Evolutionary conservation across 148 eudicot genomes (phyloP), one percentile per base, ranked within the genome.

Genomic region (Drosera capensis): DNA sequence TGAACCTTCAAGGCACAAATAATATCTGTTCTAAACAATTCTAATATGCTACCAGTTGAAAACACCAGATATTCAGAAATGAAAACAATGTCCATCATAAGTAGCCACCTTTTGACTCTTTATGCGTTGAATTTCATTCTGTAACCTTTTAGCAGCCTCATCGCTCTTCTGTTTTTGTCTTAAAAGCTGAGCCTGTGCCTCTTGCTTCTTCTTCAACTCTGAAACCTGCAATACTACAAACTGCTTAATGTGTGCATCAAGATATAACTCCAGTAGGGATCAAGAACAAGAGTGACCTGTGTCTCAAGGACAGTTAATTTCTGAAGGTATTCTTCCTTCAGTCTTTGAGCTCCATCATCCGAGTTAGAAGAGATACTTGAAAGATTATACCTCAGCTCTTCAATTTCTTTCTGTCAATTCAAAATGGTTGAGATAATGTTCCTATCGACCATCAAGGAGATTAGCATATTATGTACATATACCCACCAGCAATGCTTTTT

Each of bases 131-230:
- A 92, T 92, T 62, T 92, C 99, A 53, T 92, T 95, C 43, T 85
- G 95, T 29, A 92, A 66, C 48, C 88, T 56, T 53, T 59, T 92
- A 40, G 99, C 95, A 40, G 99, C 99, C 43, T 92, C 99, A 30
- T 92, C 99, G 39, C 99, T 81, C 54, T 72, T 92, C 49, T 92
- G 99, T 43, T 92, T 92, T 57, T 92, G 95, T 62, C 90, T 64
- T 40, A 85, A 46, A 14, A 92, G 65, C 64, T 92, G 99, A 64
- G 94, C 80, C 65, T 92, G 99, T 49, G 90, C 94, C 62, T 92
- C 99, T 64, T 92, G 99, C 51, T 85, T 92, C 72, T 85, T 92
- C 72, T 81, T 85, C 58, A 92, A 48, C 44, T 60, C 83, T 43
- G 88, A 62, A 48, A 92, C 99, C 99, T 90, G 68, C 23, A 63